Evolutionary conservation across 768 basidiomycete species (phyloP).

Genomic region (Daedalea quercina): DNA sequence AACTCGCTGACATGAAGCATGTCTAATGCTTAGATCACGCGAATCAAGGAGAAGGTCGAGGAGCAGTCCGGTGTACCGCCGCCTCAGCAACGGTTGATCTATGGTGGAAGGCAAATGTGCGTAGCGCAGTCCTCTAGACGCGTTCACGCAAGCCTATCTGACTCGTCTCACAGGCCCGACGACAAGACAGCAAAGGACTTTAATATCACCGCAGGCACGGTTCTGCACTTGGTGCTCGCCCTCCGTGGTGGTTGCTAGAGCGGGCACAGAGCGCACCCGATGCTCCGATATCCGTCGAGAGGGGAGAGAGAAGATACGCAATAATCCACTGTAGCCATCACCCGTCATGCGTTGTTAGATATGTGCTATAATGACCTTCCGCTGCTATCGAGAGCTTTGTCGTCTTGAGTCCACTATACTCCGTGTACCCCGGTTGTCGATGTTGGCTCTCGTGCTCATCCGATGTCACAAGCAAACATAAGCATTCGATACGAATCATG

Average conservation of each 20-base stretch:
- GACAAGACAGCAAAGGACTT: constrained; percentile 86
- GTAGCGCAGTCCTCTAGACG: constrained; percentile 17
- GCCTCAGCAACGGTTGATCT: constrained; percentile 92
- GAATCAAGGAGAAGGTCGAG: constrained; percentile 97
- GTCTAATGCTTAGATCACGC: constrained; percentile 54
- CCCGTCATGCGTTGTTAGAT: constrained; percentile 22
- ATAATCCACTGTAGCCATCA: constrained; percentile 1
- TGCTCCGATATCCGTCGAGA: not conserved
- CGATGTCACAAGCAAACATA: too few relatives aligned
- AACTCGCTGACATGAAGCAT: not conserved
- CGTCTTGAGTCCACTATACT: too few relatives aligned
- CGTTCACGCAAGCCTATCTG: not conserved
- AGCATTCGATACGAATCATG: too few relatives aligned
- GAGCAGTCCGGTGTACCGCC: constrained; percentile 98
- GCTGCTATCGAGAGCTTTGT: not conserved
- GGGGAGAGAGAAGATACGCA: constrained; percentile 1
- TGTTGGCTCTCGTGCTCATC: too few relatives aligned
- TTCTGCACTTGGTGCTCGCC: constrained; percentile 91
- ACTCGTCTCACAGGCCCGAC: constrained; percentile 55
- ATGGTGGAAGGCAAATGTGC: constrained; percentile 88
- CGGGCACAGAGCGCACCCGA: not conserved
- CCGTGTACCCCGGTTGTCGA: too few relatives aligned
- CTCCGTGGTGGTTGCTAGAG: constrained; percentile 79
- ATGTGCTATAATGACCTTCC: constrained; percentile 17
- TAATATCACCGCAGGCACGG: constrained; percentile 78